Percentiles rank a stretch among this genome's conserved stretches.
phyloP scores from a whole-genome alignment of 2,329 filamentous ascomycete species.

The Ophiostoma fasciatum region DNA sequence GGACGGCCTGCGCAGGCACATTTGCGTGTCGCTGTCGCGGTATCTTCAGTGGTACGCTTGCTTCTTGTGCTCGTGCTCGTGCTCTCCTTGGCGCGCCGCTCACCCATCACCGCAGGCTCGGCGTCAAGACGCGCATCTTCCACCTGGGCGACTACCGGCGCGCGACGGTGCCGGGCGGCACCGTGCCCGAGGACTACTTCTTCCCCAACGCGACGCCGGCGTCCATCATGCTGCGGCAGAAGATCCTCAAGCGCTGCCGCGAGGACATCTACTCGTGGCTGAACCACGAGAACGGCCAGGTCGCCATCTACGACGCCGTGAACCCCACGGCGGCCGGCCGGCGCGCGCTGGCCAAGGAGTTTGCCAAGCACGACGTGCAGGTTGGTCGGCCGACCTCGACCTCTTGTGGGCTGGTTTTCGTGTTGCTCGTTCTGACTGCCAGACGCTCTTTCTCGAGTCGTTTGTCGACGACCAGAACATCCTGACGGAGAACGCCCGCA shows the following conservation, averaged over 20 bases:
- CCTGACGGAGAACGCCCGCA: conserved; percentile 89
- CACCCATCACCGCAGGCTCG: conserved; percentile 53
- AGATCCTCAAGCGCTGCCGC: conserved; percentile 92
- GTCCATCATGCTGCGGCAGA: conserved; percentile 86
- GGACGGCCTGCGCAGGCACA: no score
- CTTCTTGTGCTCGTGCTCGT: conserved; percentile 1
- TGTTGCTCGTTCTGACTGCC: not conserved
- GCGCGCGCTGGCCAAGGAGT: conserved; percentile 79
- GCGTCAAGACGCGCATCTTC: conserved; percentile 95
- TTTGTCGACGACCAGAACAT: conserved; percentile 88
- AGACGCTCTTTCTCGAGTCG: conserved; percentile 95
- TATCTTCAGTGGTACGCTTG: conserved; percentile 67
- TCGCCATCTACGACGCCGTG: conserved; percentile 96
- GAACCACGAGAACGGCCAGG: conserved; percentile 93
- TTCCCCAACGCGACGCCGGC: conserved; percentile 86
- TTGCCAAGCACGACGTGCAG: conserved; percentile 93
- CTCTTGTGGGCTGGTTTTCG: not conserved
- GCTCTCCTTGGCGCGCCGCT: no score
- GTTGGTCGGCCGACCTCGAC: no score
- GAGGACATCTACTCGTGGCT: conserved; percentile 96
- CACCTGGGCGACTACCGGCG: conserved; percentile 93
- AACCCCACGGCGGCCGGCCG: conserved; percentile 78
- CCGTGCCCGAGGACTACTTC: conserved; percentile 95
- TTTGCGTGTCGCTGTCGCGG: conserved; percentile 85
- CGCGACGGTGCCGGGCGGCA: conserved; percentile 70